Evolutionary conservation across 352 stramenopile species (phyloP).

Genomic region (Phytophthora rubi): DNA sequence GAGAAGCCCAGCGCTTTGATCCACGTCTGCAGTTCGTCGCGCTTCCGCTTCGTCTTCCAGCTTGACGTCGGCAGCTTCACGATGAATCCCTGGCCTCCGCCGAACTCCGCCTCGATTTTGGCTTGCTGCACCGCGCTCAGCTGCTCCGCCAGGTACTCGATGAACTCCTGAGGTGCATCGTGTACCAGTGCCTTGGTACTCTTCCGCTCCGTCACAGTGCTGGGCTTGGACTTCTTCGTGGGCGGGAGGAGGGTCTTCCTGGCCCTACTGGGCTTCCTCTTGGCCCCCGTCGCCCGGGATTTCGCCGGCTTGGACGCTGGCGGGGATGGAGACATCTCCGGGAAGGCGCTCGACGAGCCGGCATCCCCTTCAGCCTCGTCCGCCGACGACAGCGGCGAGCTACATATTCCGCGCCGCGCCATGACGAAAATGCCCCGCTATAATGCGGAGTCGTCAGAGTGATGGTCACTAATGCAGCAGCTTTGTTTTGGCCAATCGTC

Average conservation of each 20-base stretch:
- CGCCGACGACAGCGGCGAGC: constrained; percentile 57
- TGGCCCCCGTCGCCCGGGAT: constrained; percentile 5
- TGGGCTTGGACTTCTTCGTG: constrained; percentile 30
- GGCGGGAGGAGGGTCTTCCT: constrained; percentile 5
- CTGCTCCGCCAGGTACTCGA: constrained; percentile 63
- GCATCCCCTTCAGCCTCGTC: constrained; percentile 39
- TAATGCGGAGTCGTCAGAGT: constrained; percentile 20
- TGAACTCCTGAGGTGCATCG: constrained; percentile 50
- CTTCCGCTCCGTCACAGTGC: constrained; percentile 11
- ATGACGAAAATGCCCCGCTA: neutral
- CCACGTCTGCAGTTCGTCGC: constrained; percentile 47
- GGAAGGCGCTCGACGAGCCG: constrained; percentile 9
- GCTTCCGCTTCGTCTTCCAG: constrained; percentile 33
- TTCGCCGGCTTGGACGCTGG: constrained; percentile 16
- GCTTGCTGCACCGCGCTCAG: constrained; percentile 55
- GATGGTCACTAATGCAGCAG: constrained; percentile 12
- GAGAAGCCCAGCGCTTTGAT: constrained; percentile 61
- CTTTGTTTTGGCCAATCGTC: constrained; percentile 29
- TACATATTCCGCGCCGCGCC: constrained; percentile 41
- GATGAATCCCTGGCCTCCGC: constrained; percentile 63
- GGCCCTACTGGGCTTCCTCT: constrained; percentile 20
- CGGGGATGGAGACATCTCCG: constrained; percentile 21
- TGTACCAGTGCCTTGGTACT: constrained; percentile 57
- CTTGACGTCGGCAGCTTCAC: constrained; percentile 47
- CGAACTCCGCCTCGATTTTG: constrained; percentile 55